Conservation (phyloP, 2,329 filamentous ascomycete species). For the Coniella lustricola region DNA sequence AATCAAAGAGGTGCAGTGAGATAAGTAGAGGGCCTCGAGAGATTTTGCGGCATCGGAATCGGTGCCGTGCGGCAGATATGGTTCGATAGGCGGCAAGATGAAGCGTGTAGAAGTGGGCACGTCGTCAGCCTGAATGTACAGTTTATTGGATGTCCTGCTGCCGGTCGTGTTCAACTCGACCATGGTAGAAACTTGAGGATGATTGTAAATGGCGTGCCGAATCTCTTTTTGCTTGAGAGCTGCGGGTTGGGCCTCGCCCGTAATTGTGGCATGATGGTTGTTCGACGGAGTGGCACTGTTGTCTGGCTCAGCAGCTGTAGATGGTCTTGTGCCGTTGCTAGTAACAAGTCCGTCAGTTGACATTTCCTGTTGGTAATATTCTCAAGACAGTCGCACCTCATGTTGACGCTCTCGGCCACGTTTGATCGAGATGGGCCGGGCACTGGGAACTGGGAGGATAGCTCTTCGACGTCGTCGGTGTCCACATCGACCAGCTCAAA, state of each 20-base stretch:
- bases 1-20: constrained; percentile 90
- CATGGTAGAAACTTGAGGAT: constrained; percentile 47
- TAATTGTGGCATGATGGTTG: not conserved
- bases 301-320: constrained; percentile 10
- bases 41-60: constrained; percentile 83
- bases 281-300: constrained; percentile 3
- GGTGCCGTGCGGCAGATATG: constrained; percentile 72
- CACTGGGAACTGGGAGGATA: constrained; percentile 24
- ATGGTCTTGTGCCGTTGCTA: constrained; percentile 23
- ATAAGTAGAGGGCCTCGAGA: constrained; percentile 79
- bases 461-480: constrained; percentile 4
- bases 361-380: not conserved
- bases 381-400: constrained; percentile 47
- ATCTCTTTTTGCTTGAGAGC: constrained; percentile 25
- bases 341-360: constrained; percentile 21
- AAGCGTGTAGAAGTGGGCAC: constrained; percentile 62
- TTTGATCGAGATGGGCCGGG: constrained; percentile 20
- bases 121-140: constrained; percentile 56
- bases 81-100: constrained; percentile 75
- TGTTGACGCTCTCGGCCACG: constrained; percentile 24
- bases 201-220: constrained; percentile 51
- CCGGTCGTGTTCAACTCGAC: constrained; percentile 52
- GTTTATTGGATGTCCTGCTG: constrained; percentile 50
- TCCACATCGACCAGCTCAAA: constrained; percentile 55
- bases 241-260: not conserved